phyloP scores from a whole-genome alignment of 2,329 filamentous ascomycete species.

The Aspergillus felis region DNA sequence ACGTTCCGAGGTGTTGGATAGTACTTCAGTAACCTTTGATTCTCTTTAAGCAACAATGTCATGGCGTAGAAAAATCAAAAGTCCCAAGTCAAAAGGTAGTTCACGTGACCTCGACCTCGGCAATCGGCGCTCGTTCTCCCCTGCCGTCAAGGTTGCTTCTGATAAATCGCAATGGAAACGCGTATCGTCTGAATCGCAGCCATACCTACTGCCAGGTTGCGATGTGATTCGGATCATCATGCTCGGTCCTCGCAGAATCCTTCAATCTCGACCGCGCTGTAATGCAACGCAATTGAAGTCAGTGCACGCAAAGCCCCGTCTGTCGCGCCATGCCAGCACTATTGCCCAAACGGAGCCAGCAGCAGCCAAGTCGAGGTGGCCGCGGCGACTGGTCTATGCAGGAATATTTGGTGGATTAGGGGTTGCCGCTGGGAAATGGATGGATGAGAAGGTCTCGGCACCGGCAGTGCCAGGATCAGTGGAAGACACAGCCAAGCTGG shows the following conservation, averaged over 20 bases:
- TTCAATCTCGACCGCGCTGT: constrained; percentile 19
- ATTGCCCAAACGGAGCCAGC: constrained; percentile 13
- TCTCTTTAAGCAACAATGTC: background rate
- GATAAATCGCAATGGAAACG: background rate
- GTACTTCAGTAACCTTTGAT: background rate
- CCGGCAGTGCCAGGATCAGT: constrained; percentile 31
- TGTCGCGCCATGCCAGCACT: constrained; percentile 19
- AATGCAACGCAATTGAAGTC: constrained; percentile 1
- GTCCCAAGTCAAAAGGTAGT: background rate
- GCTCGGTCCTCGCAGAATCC: constrained; percentile 21
- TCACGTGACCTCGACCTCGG: background rate
- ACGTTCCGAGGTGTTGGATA: background rate
- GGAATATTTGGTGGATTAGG: constrained; percentile 33
- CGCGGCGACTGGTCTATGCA: constrained; percentile 32
- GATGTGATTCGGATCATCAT: constrained; percentile 23
- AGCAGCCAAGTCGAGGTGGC: constrained; percentile 27
- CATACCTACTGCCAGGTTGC: constrained; percentile 1
- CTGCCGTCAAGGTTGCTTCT: background rate
- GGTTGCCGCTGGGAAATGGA: constrained; percentile 19
- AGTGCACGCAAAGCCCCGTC: constrained; percentile 5
- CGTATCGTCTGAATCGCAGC: background rate
- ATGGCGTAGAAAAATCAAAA: background rate
- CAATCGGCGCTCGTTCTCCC: background rate
- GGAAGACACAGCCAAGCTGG: constrained; percentile 28
- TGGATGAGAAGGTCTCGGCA: constrained; percentile 19